Base-by-base conservation (phyloP, 2,329 filamentous ascomycete genomes). In the Pyricularia pennisetigena region DNA sequence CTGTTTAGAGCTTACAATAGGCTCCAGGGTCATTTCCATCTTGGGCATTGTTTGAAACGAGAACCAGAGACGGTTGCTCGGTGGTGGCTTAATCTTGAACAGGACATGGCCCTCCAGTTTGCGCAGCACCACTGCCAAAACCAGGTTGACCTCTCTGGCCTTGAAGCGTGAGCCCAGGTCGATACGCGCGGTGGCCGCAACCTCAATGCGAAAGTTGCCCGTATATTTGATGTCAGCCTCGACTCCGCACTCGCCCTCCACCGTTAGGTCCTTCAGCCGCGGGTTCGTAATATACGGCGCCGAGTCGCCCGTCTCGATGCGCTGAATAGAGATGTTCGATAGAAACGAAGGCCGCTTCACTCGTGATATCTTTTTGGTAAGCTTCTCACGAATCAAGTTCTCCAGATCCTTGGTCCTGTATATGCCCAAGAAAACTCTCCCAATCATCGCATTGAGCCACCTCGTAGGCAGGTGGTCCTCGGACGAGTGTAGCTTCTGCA, bases 1-100 rank as follows among this genome's bases (percentile, higher is more conserved):
- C 76, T 98, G 94, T 69, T 94, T 88, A 16, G 93, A 91, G 79
- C 94, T 97, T 66, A 99, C 93, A 72, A 99, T 94, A 3, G 95
- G 95, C 76, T 98, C 93, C 62, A 98, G 92, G n/a, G 88, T 88
- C 83, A 97, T 89, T 70, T 97, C 93, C 81, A 99, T 90, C 75
- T 94, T 94, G 23, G 95, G 95, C 84, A 93, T 92, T n/a, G 88
- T 88, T 76, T 96, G 92, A 75, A 99, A 99, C 0, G 93, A 90
- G 72, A 98, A 87, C 95, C 95, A 99, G n/a, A 97, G 78, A 59
- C 95, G 88, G 76, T 99, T 99, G 78, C 93, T 97, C 0, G 95
- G 95, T 20, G 94, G 93, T 7, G 95, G 92, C 77, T 99, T 99
- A 77, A 98, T 89, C 74, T 93, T 91, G 74, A 97, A 83, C 32